Evolutionary conservation across 768 basidiomycete genomes (phyloP).

Genomic region (Xerocomus spinulosus): DNA sequence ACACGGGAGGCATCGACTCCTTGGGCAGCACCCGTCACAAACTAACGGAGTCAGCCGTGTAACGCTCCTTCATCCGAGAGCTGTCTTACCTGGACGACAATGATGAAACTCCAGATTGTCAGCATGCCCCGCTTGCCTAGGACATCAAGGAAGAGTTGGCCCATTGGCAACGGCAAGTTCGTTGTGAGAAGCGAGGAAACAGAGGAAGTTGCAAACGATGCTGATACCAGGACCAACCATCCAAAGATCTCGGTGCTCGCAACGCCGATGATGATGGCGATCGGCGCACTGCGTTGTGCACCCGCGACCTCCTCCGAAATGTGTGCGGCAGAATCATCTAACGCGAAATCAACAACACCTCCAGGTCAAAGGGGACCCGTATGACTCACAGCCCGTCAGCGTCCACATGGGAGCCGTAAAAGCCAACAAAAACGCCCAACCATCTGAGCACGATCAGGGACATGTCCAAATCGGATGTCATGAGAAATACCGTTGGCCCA

Average conservation of each 20-base stretch:
- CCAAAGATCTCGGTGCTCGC: conserved; percentile 38
- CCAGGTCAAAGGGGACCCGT: not conserved
- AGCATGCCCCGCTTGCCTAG: conserved; percentile 70
- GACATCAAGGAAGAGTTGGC: conserved; percentile 61
- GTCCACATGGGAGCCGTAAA: conserved; percentile 81
- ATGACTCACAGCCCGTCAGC: conserved; percentile 60
- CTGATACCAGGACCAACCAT: conserved; percentile 62
- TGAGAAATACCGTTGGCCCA: conserved; percentile 52
- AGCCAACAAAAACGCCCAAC: conserved; percentile 69
- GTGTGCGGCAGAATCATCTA: conserved; percentile 75
- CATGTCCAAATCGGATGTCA: not conserved
- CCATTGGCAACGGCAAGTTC: conserved; percentile 62
- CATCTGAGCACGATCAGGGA: conserved; percentile 39
- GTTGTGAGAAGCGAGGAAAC: conserved; percentile 46
- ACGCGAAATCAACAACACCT: not conserved
- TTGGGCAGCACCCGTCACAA: conserved; percentile 70
- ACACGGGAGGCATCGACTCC: conserved; percentile 73
- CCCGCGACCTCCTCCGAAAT: conserved; percentile 69
- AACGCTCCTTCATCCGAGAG: too few species aligned
- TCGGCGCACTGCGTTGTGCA: conserved; percentile 59
- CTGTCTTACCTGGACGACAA: conserved; percentile 50
- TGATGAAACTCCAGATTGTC: conserved; percentile 65
- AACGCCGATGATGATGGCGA: conserved; percentile 44
- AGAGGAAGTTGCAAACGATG: conserved; percentile 60
- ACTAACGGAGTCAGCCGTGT: conserved; percentile 33